phyloP scores from a whole-genome alignment of 306 rosid genomes.

The Aeschynomene evenia region DNA sequence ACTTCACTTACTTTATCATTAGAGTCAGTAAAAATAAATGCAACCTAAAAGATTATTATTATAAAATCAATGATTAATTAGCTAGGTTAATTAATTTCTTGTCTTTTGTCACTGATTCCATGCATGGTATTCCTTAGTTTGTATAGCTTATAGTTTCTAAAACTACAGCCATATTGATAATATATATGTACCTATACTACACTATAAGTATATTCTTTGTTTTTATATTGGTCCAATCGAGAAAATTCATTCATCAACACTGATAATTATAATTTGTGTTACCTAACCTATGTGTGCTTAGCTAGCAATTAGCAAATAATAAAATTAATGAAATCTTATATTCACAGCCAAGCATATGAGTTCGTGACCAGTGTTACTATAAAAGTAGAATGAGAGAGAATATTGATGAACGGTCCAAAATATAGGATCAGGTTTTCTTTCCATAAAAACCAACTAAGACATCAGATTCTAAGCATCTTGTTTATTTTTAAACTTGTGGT shows the following conservation, averaged over 20 bases:
- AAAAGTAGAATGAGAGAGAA: not conserved
- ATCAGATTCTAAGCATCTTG: not conserved
- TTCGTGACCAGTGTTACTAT: not conserved
- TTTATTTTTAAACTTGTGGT: not conserved
- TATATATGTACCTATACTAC: not conserved
- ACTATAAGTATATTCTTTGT: not conserved
- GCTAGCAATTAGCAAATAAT: not conserved
- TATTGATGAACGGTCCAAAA: not conserved
- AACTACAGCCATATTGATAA: constrained; percentile 3
- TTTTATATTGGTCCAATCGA: not conserved
- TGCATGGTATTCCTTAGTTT: constrained; percentile 37
- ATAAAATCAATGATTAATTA: not conserved
- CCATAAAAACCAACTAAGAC: not conserved
- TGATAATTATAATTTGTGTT: not conserved
- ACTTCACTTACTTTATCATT: no score
- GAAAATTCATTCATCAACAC: not conserved
- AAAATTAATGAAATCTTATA: not conserved
- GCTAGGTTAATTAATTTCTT: not conserved
- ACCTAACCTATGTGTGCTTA: not conserved
- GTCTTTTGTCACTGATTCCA: constrained; percentile 41
- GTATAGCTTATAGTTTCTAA: constrained; percentile 15
- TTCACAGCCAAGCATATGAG: constrained; percentile 2
- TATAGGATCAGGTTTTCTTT: not conserved
- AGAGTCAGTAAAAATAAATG: no score
- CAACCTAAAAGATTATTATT: not conserved